Conservation (phyloP, 371 early-diverging fungal genomes). For the Haplosporangium sp. region DNA sequence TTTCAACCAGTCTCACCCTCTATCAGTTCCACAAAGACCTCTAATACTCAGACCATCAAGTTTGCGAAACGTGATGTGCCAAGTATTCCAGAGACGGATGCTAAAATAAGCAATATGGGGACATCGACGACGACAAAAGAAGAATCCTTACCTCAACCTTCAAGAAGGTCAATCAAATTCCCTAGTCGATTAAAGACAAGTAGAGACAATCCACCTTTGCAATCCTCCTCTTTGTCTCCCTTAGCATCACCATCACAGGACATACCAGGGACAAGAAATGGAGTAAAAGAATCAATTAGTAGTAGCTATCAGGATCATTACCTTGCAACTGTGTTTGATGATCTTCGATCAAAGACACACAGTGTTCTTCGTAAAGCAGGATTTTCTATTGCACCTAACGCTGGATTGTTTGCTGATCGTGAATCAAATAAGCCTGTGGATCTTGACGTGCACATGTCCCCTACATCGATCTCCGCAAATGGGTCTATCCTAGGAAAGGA, state of each 20-base stretch:
- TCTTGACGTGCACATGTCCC: slow-evolving; percentile 25
- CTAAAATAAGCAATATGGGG: too few relatives aligned
- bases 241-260: slow-evolving; percentile 20
- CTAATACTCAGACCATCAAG: neutral
- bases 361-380: slow-evolving; percentile 38
- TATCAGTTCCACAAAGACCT: neutral
- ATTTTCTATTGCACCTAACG: slow-evolving; percentile 46
- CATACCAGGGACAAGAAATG: neutral
- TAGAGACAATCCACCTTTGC: neutral
- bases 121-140: neutral
- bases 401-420: slow-evolving; percentile 37
- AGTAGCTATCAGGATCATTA: slow-evolving; percentile 14
- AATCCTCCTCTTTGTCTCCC: slow-evolving; percentile 15
- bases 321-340: slow-evolving; percentile 26
- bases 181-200: slow-evolving; percentile 9
- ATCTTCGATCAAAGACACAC: slow-evolving; percentile 39
- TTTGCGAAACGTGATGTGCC: neutral
- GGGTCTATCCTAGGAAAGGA: too few relatives aligned
- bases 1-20: slow-evolving; percentile 12
- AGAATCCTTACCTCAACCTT: neutral
- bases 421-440: slow-evolving; percentile 25
- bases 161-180: neutral
- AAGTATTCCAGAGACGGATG: slow-evolving; percentile 4
- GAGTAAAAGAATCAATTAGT: neutral
- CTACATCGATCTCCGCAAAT: neutral